Conservation (phyloP, 2,329 filamentous ascomycete species). For the Penicillium expansum region DNA sequence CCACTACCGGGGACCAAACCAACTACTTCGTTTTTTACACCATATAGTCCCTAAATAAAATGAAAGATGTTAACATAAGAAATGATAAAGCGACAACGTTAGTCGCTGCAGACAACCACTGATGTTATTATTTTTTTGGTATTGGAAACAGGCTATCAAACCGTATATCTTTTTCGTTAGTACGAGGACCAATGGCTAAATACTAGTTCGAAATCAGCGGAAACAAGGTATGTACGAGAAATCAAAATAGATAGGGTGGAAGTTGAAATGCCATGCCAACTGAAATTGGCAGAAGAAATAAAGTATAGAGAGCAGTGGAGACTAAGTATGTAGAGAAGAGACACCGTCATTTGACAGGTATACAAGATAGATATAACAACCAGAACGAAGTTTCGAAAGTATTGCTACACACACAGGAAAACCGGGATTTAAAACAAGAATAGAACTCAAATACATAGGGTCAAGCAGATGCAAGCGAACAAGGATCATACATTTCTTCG, state of each 20-base stretch:
- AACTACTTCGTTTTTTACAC: neutral
- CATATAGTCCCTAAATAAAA: too few species aligned
- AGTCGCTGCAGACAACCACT: neutral
- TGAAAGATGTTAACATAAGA: too few species aligned
- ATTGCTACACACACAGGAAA: conserved; percentile 13
- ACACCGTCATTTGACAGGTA: neutral
- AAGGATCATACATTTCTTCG: neutral
- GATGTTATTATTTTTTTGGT: neutral
- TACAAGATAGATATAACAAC: neutral
- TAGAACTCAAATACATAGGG: neutral
- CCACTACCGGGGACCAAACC: too few species aligned
- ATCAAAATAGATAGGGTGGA: too few species aligned
- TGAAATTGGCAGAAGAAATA: neutral
- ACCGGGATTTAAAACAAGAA: neutral
- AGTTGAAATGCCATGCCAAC: too few species aligned
- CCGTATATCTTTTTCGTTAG: neutral
- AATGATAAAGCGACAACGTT: too few species aligned
- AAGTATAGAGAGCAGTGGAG: neutral
- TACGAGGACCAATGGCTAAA: too few species aligned
- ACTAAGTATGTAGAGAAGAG: neutral
- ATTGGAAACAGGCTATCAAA: neutral
- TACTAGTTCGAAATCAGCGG: too few species aligned
- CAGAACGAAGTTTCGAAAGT: neutral
- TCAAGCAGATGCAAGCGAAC: neutral
- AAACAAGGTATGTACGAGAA: neutral